Percentiles rank a stretch among this genome's conserved stretches.
Conservation (phyloP, 2,329 filamentous ascomycete species). For the Pseudocercospora macadamiae region DNA sequence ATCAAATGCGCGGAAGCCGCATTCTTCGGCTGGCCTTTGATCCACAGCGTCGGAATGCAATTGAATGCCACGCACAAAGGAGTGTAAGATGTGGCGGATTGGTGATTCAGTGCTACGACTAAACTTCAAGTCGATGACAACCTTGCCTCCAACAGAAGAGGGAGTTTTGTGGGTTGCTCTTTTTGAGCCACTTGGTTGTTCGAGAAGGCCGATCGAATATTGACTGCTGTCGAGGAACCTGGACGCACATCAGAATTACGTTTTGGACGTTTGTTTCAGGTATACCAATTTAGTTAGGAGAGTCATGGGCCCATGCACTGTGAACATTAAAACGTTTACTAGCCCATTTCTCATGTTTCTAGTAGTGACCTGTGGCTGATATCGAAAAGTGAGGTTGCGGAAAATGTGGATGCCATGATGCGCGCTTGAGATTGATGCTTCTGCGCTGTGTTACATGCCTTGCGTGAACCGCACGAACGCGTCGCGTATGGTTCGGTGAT, state of each 20-base stretch:
- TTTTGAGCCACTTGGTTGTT: background rate
- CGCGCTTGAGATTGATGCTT: background rate
- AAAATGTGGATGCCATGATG: background rate
- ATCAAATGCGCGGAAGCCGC: conserved; percentile 15
- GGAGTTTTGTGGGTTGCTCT: background rate
- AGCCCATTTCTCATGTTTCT: background rate
- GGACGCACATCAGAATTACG: background rate
- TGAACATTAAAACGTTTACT: background rate
- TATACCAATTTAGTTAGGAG: background rate
- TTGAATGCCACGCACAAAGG: conserved; percentile 15
- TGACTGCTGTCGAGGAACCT: background rate
- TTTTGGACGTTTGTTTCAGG: conserved; percentile 7
- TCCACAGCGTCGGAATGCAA: conserved; percentile 30
- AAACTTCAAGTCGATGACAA: background rate
- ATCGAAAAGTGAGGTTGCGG: background rate
- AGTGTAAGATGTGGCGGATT: background rate
- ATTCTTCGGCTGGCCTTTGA: conserved; percentile 27
- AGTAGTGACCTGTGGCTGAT: background rate
- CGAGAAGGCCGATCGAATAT: conserved; percentile 5
- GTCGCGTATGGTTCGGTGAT: conserved; percentile 3
- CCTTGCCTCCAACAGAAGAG: background rate
- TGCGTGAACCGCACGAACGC: conserved; percentile 19
- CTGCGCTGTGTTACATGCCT: conserved; percentile 30
- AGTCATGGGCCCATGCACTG: background rate
- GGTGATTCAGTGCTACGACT: conserved; percentile 5